Conservation (phyloP, 2,329 filamentous ascomycete species). For the Fusarium nisikadoi region DNA sequence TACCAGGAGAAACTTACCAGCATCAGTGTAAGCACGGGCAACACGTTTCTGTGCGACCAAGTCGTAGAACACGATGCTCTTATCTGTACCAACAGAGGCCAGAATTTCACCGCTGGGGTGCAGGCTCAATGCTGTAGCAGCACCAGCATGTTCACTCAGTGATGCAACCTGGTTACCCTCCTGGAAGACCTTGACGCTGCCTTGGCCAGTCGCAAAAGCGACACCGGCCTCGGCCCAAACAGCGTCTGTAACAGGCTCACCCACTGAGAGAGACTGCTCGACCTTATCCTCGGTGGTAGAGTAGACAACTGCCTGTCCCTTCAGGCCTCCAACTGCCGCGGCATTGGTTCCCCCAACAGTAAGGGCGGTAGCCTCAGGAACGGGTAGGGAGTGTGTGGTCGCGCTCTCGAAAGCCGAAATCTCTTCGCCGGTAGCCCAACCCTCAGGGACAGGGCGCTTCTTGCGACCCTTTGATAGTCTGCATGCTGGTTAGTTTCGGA, state of each 20-base stretch:
- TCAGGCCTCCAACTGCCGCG: slow-evolving; percentile 78
- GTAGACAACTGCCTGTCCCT: slow-evolving; percentile 80
- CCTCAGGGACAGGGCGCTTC: slow-evolving; percentile 86
- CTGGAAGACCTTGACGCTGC: slow-evolving; percentile 83
- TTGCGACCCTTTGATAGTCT: slow-evolving; percentile 89
- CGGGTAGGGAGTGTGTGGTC: slow-evolving; percentile 58
- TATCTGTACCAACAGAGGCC: slow-evolving; percentile 89
- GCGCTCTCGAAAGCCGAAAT: slow-evolving; percentile 64
- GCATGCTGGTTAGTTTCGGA: slow-evolving; percentile 23
- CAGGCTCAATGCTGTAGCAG: slow-evolving; percentile 78
- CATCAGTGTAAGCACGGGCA: slow-evolving; percentile 82
- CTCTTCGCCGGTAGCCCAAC: slow-evolving; percentile 82
- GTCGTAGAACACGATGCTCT: slow-evolving; percentile 93
- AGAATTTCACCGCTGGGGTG: slow-evolving; percentile 87
- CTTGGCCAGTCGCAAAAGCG: slow-evolving; percentile 78
- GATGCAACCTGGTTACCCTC: slow-evolving; percentile 74
- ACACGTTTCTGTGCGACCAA: slow-evolving; percentile 73
- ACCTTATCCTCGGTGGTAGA: slow-evolving; percentile 75
- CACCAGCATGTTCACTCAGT: slow-evolving; percentile 84
- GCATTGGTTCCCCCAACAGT: slow-evolving; percentile 70
- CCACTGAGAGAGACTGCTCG: slow-evolving; percentile 73
- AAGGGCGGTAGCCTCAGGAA: slow-evolving; percentile 62
- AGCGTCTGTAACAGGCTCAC: slow-evolving; percentile 73
- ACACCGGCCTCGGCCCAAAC: slow-evolving; percentile 75
- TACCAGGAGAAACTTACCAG: slow-evolving; percentile 67